A percentile compares a stretch with the other conserved stretches of the same genome.
phyloP scores from a whole-genome alignment of 2,329 filamentous ascomycete species.

The Talaromyces atroroseus region DNA sequence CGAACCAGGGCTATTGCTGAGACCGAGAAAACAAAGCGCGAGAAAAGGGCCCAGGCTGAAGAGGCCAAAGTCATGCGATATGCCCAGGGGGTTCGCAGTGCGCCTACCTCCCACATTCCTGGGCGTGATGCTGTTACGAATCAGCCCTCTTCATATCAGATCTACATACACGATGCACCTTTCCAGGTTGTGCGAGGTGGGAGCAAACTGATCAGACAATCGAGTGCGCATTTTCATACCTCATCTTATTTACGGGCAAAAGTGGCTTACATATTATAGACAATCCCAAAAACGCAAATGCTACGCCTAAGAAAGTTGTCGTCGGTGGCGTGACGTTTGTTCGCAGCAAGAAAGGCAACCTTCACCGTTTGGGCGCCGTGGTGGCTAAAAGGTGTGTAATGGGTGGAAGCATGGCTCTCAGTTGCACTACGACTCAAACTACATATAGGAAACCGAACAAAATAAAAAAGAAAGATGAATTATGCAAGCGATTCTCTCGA shows the following conservation, averaged over 20 bases:
- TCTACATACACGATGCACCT: slow-evolving; percentile 64
- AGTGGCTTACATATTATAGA: slow-evolving; percentile 46
- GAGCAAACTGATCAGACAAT: slow-evolving; percentile 71
- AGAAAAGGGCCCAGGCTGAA: slow-evolving; percentile 56
- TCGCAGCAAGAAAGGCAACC: slow-evolving; percentile 80
- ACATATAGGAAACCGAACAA: slow-evolving; percentile 35
- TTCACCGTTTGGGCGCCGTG: slow-evolving; percentile 71
- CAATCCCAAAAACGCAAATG: slow-evolving; percentile 56
- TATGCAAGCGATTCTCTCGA: slow-evolving; percentile 61
- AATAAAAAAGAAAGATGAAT: slow-evolving; percentile 64
- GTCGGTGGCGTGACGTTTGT: slow-evolving; percentile 77
- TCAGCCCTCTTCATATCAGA: slow-evolving; percentile 50
- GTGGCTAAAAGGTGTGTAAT: slow-evolving; percentile 67
- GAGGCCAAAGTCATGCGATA: slow-evolving; percentile 37
- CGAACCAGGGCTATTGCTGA: slow-evolving; percentile 67
- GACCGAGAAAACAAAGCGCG: slow-evolving; percentile 45
- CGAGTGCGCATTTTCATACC: slow-evolving; percentile 51
- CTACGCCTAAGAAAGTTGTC: slow-evolving; percentile 67
- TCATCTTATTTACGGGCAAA: slow-evolving; percentile 15
- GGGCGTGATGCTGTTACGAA: slow-evolving; percentile 22
- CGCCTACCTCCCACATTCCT: slow-evolving; percentile 13
- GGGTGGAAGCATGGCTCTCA: slow-evolving; percentile 8
- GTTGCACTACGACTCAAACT: slow-evolving; percentile 17
- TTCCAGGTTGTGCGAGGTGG: slow-evolving; percentile 71
- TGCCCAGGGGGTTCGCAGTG: slow-evolving; percentile 27